phyloP scores from a whole-genome alignment of 306 rosid genomes.

The Vigna mungo region DNA sequence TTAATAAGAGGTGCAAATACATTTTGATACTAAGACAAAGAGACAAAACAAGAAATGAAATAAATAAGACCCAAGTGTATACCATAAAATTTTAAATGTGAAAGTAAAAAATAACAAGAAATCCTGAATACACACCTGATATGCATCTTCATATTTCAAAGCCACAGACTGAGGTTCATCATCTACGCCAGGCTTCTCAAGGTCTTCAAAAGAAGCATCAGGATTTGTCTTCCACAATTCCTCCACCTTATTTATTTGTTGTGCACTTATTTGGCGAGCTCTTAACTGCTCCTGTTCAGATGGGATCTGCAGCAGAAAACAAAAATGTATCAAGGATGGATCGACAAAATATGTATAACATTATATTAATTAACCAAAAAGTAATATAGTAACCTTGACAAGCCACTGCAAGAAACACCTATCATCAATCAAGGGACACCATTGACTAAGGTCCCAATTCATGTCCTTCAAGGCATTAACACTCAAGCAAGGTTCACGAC shows the following conservation, averaged over 20 bases:
- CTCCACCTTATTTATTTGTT: conserved; percentile 97
- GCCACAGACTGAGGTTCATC: conserved; percentile 98
- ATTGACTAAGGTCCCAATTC: conserved; percentile 99
- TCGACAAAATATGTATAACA: background rate
- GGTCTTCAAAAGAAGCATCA: conserved; percentile 98
- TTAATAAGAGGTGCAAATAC: conserved; percentile 99
- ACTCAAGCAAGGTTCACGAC: conserved; percentile 98
- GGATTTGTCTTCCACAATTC: conserved; percentile 99
- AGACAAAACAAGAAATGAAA: conserved; percentile 40
- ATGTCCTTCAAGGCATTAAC: conserved; percentile 99
- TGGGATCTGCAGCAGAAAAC: conserved; percentile 75
- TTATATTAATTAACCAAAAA: conserved; percentile 17
- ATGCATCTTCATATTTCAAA: conserved; percentile 97
- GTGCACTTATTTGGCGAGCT: conserved; percentile 99
- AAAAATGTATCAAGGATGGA: conserved; percentile 27
- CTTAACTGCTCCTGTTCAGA: conserved; percentile 99
- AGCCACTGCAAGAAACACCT: conserved; percentile 99
- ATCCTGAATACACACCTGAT: conserved; percentile 69
- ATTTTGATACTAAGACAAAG: conserved; percentile 86
- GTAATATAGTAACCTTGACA: conserved; percentile 75
- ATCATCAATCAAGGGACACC: conserved; percentile 99
- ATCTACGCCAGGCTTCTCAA: conserved; percentile 99
- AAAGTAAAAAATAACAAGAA: conserved; percentile 2
- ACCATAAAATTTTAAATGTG: conserved; percentile 22
- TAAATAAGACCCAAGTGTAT: conserved; percentile 38